These are phyloP conservation scores for Mallotus nudiflorus DNA, from an alignment of 345 rosid species.

Conservation along the genomic window DNA sequence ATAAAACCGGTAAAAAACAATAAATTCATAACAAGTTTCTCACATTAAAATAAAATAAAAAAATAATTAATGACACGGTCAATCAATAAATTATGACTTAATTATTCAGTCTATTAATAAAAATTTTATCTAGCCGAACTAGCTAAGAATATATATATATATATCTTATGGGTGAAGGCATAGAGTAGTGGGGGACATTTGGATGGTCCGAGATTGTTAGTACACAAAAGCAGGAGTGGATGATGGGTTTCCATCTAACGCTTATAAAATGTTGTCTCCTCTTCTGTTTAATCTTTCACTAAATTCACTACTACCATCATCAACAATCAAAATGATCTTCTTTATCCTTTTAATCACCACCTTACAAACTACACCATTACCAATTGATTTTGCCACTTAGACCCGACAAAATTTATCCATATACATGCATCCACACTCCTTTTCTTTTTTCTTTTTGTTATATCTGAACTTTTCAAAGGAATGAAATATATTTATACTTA, in stretches of 20 bases:
- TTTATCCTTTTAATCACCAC: background rate
- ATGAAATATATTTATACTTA: too few species aligned
- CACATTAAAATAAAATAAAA: too few species aligned
- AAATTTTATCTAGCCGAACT: too few species aligned
- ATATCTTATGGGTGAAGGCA: constrained; percentile 24
- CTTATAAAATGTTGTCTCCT: constrained; percentile 14
- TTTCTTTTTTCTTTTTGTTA: too few species aligned
- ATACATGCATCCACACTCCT: background rate
- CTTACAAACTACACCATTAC: too few species aligned
- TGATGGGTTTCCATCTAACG: constrained; percentile 18
- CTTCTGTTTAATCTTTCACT: background rate
- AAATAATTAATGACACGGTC: too few species aligned
- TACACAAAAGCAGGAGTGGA: constrained; percentile 17
- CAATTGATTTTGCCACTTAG: constrained; percentile 6
- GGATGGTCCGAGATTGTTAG: constrained; percentile 32
- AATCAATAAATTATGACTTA: too few species aligned
- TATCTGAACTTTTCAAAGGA: too few species aligned
- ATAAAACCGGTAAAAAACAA: too few species aligned
- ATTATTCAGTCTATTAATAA: too few species aligned
- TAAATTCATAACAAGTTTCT: too few species aligned
- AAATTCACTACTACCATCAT: constrained; percentile 19
- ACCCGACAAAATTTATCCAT: constrained; percentile 1
- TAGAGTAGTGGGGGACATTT: constrained; percentile 31
- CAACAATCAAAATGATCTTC: background rate
- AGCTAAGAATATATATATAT: too few species aligned